Evolutionary conservation across 192 early-diverging fungal genomes (phyloP).

Genomic region (Rhizophlyctis rosea): DNA sequence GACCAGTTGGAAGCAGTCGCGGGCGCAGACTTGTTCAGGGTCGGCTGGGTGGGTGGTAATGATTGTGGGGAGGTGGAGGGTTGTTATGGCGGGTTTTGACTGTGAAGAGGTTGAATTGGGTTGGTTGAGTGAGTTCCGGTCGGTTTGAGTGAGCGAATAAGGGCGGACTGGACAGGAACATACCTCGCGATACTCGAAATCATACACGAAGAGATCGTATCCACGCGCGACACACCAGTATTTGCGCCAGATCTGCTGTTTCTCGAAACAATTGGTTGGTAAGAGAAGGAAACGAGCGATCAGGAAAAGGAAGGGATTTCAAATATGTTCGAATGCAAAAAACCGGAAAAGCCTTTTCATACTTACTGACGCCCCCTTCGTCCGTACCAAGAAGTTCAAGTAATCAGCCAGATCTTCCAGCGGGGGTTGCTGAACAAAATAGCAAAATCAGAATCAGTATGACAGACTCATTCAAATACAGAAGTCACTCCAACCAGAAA

Average conservation of each 20-base stretch:
- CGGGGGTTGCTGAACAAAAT: too few relatives aligned
- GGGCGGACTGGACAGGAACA: background rate
- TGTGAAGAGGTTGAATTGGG: background rate
- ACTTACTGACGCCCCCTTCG: constrained; percentile 27
- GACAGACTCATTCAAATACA: too few relatives aligned
- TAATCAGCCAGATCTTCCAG: constrained; percentile 33
- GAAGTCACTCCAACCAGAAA: background rate
- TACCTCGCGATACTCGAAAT: constrained; percentile 48
- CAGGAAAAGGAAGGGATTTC: too few relatives aligned
- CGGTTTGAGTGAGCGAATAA: background rate
- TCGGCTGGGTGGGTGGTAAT: constrained; percentile 19
- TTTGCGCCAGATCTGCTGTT: constrained; percentile 41
- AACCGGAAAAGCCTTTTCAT: background rate
- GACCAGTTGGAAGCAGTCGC: constrained; percentile 32
- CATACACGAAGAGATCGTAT: constrained; percentile 30
- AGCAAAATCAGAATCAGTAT: too few relatives aligned
- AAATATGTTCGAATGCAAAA: too few relatives aligned
- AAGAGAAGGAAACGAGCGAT: background rate
- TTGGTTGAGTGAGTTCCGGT: background rate
- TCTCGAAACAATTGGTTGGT: background rate
- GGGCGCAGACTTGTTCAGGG: constrained; percentile 36
- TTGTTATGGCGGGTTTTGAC: constrained; percentile 29
- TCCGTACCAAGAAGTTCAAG: constrained; percentile 37
- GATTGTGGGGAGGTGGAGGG: constrained; percentile 26
- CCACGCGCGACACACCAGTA: constrained; percentile 40